phyloP scores from a whole-genome alignment of 2,329 filamentous ascomycete species.

The Colletotrichum cereale region DNA sequence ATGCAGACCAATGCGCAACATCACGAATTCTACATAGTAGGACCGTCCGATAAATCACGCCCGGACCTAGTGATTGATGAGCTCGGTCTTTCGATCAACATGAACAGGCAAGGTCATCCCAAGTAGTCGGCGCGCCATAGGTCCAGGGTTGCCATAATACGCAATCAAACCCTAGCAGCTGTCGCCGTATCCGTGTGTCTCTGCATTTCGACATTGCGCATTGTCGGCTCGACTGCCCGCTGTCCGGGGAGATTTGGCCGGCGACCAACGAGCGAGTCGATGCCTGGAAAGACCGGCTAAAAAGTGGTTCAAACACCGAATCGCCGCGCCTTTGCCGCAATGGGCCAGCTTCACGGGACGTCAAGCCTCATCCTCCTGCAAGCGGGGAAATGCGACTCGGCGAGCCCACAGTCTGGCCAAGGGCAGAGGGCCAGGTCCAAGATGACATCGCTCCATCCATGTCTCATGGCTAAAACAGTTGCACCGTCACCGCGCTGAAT shows the following conservation, averaged over 20 bases:
- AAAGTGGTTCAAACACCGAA: constrained; percentile 34
- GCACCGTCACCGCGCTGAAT: constrained; percentile 3
- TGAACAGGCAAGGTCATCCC: background rate
- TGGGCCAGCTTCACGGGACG: constrained; percentile 4
- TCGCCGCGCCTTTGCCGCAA: constrained; percentile 5
- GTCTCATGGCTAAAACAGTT: background rate
- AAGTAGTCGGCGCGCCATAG: background rate
- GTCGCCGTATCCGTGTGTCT: constrained; percentile 1
- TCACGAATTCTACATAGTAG: constrained; percentile 5
- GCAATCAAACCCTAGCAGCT: constrained; percentile 2
- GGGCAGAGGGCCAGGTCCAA: constrained; percentile 1
- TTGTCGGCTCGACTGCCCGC: constrained; percentile 7
- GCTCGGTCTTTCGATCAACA: background rate
- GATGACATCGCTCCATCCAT: background rate
- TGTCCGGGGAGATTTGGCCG: background rate
- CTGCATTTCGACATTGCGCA: constrained; percentile 7
- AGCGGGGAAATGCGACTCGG: constrained; percentile 10
- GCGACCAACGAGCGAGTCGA: constrained; percentile 13
- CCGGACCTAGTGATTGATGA: background rate
- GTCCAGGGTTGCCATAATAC: background rate
- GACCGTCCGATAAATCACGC: constrained; percentile 3
- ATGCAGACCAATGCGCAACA: background rate
- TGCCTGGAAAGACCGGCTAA: background rate
- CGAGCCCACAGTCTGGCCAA: background rate
- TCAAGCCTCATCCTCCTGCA: constrained; percentile 22